These are phyloP conservation scores for Euphorbia celastroides DNA, from an alignment of 441 rosid species.

Conservation along the genomic window DNA sequence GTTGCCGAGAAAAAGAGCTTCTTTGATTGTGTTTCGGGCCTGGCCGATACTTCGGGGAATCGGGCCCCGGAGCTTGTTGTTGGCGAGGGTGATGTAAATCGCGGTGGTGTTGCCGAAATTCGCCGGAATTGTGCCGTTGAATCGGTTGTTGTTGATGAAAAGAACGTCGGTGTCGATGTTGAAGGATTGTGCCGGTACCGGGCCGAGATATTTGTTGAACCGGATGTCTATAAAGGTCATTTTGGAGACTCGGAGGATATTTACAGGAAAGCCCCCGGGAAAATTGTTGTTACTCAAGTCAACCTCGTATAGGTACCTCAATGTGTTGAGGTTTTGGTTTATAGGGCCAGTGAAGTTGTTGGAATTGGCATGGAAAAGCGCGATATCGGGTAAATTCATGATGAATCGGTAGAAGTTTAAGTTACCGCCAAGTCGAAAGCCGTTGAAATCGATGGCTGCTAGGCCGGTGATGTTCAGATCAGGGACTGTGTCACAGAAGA, in stretches of 20 bases:
- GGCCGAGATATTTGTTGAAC: constrained; percentile 31
- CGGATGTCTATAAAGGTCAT: constrained; percentile 35
- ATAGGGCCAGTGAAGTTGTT: constrained; percentile 29
- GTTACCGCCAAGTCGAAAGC: constrained; percentile 11
- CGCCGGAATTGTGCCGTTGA: constrained; percentile 25
- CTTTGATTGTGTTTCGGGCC: constrained; percentile 21
- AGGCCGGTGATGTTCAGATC: constrained; percentile 13
- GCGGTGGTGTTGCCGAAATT: constrained; percentile 34
- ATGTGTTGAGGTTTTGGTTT: constrained; percentile 1
- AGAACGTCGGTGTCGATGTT: constrained; percentile 30
- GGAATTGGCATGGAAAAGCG: constrained; percentile 39
- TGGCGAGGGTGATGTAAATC: constrained; percentile 32
- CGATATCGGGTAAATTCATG: constrained; percentile 28
- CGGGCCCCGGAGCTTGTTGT: constrained; percentile 34
- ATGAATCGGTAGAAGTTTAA: constrained; percentile 16
- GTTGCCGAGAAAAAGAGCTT: constrained; percentile 35
- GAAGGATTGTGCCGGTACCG: constrained; percentile 27
- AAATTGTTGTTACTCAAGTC: constrained; percentile 43
- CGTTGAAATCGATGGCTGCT: constrained; percentile 14
- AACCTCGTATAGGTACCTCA: constrained; percentile 32
- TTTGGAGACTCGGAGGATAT: constrained; percentile 13
- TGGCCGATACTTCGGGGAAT: constrained; percentile 36
- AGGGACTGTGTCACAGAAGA: constrained; percentile 17
- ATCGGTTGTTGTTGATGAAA: constrained; percentile 39
- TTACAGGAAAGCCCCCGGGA: constrained; percentile 26